Conservation (phyloP, 2,329 filamentous ascomycete species). For the Arthrobotrys sinensis region DNA sequence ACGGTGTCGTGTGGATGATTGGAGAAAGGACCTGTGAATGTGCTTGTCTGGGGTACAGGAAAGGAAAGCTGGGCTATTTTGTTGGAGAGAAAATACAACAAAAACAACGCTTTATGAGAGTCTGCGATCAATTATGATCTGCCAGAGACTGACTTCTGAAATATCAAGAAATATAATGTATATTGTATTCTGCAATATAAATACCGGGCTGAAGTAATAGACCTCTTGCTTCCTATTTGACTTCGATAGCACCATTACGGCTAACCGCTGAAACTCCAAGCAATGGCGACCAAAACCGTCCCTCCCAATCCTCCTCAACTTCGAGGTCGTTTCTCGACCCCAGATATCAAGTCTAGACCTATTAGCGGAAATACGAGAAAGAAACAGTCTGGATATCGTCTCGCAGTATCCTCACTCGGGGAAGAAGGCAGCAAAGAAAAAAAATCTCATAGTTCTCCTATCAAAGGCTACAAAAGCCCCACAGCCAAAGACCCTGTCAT, state of each 20-base stretch:
- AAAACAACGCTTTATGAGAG: not conserved
- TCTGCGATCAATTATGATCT: too few species aligned
- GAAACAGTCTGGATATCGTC: not conserved
- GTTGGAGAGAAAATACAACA: slow-evolving; percentile 26
- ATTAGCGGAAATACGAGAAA: not conserved
- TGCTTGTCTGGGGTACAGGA: slow-evolving; percentile 5
- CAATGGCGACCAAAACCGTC: not conserved
- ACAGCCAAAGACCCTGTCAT: not conserved
- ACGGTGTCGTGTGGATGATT: not conserved
- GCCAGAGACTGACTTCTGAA: too few species aligned
- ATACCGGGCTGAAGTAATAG: too few species aligned
- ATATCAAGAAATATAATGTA: too few species aligned
- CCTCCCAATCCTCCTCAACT: not conserved
- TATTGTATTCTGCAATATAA: too few species aligned
- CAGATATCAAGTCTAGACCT: not conserved
- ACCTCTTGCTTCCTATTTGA: too few species aligned
- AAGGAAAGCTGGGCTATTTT: slow-evolving; percentile 4
- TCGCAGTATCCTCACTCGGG: not conserved
- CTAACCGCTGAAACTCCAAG: not conserved
- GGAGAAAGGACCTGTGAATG: slow-evolving; percentile 10
- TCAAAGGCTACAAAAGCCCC: not conserved
- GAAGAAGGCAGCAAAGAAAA: not conserved
- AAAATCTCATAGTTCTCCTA: not conserved
- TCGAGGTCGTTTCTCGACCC: not conserved
- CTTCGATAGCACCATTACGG: too few species aligned